Base-by-base conservation (phyloP, 176 grass and related monocot genomes). In the Puccinellia tenuiflora region DNA sequence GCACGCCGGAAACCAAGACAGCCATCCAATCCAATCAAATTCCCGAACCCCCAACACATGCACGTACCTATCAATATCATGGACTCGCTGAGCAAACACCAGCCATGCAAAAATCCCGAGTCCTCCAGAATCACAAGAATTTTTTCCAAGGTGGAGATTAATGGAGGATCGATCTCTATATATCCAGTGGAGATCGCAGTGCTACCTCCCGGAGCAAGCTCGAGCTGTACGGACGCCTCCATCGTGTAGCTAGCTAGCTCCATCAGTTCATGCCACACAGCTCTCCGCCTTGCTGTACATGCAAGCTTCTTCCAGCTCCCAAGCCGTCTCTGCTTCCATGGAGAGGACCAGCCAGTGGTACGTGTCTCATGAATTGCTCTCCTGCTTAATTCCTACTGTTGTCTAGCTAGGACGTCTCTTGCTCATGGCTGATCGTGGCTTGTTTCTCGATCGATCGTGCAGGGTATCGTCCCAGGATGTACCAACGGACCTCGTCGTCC, bases 271-370 rank as follows among this genome's bases (percentile, higher is more conserved):
- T n/a, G n/a, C n/a, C n/a, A n/a, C n/a, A n/a, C n/a, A n/a, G n/a
- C n/a, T n/a, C n/a, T n/a, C n/a, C n/a, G n/a, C n/a, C n/a, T n/a
- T n/a, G n/a, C n/a, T n/a, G 35, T 33, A n/a, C 48, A 28, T 45
- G 21, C 53, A 79, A 29, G 28, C 38, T 28, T 4, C 73, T 21
- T 43, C 63, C 9, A 4, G 15, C 4, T 43, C 6, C 7, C 30
- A 15, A 7, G 7, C 39, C 21, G 35, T 74, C 39, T 63, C 84
- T 60, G 40, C 87, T 48, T 80, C 84, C 62, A 97, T 92, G 90
- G 92, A 97, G 62, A 91, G 81, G 86, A 89, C 90, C 61, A 77
- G 34, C 77, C 92, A 94, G 35, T 94, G 92, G 95, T 97, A 86
- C 40, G 55, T 59, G 3, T 1, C 14, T 31, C 26, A 16, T 51